Conservation (phyloP, 179 eudicot species). For the Spergularia azorica region DNA sequence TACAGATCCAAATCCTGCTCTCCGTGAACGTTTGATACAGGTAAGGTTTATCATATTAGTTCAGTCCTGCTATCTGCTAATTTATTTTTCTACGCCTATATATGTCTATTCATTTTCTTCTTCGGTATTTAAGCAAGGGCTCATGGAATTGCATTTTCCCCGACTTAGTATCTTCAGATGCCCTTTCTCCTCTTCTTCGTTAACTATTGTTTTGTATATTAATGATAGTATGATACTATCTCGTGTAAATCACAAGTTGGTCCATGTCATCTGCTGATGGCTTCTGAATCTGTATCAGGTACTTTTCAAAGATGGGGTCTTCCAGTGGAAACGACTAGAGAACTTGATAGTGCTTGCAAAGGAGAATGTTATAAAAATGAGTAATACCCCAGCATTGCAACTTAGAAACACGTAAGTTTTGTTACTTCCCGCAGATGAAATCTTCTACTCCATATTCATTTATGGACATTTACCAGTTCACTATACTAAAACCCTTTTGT, state of each 20-base stretch:
- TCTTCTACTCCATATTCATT: neutral
- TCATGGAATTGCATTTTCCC: neutral
- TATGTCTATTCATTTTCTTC: neutral
- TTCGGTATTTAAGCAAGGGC: neutral
- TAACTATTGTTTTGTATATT: neutral
- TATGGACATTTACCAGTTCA: neutral
- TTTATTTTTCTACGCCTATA: neutral
- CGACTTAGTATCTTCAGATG: neutral
- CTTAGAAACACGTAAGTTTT: constrained; percentile 51
- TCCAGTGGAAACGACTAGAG: constrained; percentile 98
- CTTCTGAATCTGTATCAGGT: constrained; percentile 52
- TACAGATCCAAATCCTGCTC: constrained; percentile 99
- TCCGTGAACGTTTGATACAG: constrained; percentile 94
- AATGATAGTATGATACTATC: neutral
- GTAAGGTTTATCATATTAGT: constrained; percentile 35
- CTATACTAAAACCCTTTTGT: constrained; percentile 9
- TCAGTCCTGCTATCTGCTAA: neutral
- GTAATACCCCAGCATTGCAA: constrained; percentile 87
- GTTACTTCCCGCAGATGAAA: neutral
- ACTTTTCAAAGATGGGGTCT: constrained; percentile 85
- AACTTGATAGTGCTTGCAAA: constrained; percentile 89
- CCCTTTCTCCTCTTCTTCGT: neutral
- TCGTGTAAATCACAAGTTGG: too few relatives aligned
- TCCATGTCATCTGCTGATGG: neutral
- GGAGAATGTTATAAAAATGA: constrained; percentile 92